A percentile compares a stretch with the other conserved stretches of the same genome.
phyloP scores from a whole-genome alignment of 1,284 basidiomycete species.

The Waitea zeae region DNA sequence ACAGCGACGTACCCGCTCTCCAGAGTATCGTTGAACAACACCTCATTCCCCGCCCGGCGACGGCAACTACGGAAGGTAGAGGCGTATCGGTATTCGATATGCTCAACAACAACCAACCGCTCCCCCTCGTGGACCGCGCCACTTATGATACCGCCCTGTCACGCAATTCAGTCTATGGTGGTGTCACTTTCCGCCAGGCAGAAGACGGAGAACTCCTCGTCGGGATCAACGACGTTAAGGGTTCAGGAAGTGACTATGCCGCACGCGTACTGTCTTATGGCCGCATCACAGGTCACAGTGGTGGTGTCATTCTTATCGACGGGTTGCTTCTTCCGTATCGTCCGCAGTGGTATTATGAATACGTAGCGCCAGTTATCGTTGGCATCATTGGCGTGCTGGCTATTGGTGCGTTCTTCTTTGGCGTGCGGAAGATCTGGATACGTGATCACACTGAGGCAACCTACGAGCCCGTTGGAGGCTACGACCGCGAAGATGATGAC shows the following conservation, averaged over 20 bases:
- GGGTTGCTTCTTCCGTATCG: conserved; percentile 71
- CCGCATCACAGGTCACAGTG: conserved; percentile 53
- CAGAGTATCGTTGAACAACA: conserved; percentile 73
- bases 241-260: conserved; percentile 63
- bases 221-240: conserved; percentile 83
- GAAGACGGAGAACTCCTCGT: conserved; percentile 48
- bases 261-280: conserved; percentile 63
- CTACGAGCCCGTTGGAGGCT: conserved; percentile 73
- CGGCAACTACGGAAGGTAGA: conserved; percentile 9
- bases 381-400: conserved; percentile 34
- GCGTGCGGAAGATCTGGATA: conserved; percentile 44
- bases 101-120: conserved; percentile 49
- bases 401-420: conserved; percentile 59
- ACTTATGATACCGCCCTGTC: conserved; percentile 64
- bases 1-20: conserved; percentile 42
- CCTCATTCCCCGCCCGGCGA: conserved; percentile 44
- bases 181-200: conserved; percentile 57
- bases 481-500: no score
- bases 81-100: conserved; percentile 16
- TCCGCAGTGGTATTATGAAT: conserved; percentile 66
- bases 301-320: conserved; percentile 85
- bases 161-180: conserved; percentile 47
- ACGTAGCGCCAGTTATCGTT: conserved; percentile 43
- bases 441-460: conserved; percentile 64
- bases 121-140: conserved; percentile 52